phyloP scores from a whole-genome alignment of 1,284 basidiomycete genomes.

The Moniliella sp. region DNA sequence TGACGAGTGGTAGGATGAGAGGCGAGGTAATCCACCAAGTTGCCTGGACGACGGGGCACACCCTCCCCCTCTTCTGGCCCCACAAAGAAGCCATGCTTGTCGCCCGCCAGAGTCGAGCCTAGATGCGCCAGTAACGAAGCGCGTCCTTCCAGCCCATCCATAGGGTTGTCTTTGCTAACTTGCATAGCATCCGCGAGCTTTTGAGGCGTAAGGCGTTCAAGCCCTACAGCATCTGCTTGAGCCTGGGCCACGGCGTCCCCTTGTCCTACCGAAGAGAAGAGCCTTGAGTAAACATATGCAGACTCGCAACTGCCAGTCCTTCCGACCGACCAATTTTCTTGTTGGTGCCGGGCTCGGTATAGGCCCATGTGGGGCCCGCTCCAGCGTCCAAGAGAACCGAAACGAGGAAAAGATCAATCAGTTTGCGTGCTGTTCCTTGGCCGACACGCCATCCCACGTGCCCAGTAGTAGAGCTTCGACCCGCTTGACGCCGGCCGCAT shows the following conservation, averaged over 20 bases:
- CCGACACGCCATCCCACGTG: slow-evolving; percentile 1
- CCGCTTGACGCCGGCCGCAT: slow-evolving; percentile 11
- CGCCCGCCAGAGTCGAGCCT: slow-evolving; percentile 8
- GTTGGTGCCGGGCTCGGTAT: slow-evolving; percentile 45
- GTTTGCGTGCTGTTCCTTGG: slow-evolving; percentile 35
- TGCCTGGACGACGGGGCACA: slow-evolving; percentile 4
- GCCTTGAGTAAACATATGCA: slow-evolving; percentile 68
- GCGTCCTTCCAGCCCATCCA: slow-evolving; percentile 74
- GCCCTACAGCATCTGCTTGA: slow-evolving; percentile 44
- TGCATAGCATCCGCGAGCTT: slow-evolving; percentile 55
- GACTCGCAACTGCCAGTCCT: slow-evolving; percentile 71
- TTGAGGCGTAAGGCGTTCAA: slow-evolving; percentile 47
- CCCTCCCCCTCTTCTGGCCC: slow-evolving; percentile 4
- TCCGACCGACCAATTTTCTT: slow-evolving; percentile 55
- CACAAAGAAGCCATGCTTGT: slow-evolving; percentile 9
- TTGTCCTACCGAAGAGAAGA: slow-evolving; percentile 49
- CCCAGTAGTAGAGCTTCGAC: slow-evolving; percentile 10
- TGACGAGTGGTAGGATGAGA: slow-evolving; percentile 27
- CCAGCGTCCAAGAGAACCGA: slow-evolving; percentile 82
- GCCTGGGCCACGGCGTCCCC: neutral
- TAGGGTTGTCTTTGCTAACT: slow-evolving; percentile 53
- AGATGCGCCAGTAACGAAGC: slow-evolving; percentile 41
- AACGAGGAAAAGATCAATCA: slow-evolving; percentile 75
- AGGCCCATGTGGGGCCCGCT: slow-evolving; percentile 63
- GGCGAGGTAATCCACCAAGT: slow-evolving; percentile 46